Percentiles rank a stretch among this genome's conserved stretches.
Conservation (phyloP, 1,284 basidiomycete species). For the Tremellales sp. region DNA sequence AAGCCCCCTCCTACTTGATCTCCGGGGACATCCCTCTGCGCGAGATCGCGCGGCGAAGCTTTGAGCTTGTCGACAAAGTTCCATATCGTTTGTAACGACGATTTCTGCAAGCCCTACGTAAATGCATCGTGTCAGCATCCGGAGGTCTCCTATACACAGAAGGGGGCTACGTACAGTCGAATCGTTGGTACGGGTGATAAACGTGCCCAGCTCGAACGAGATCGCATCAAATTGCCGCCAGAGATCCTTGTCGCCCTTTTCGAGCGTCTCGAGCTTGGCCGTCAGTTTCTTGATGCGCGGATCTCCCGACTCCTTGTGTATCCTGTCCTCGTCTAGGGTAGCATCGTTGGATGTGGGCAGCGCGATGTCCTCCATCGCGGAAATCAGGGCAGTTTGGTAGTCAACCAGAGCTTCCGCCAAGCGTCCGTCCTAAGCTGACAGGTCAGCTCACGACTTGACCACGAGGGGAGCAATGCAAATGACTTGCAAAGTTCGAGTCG, state of each 20-base stretch:
- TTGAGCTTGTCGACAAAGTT: no score
- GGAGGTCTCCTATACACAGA: no score
- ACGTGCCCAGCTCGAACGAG: constrained; percentile 17
- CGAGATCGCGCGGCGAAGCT: no score
- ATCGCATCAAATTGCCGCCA: constrained; percentile 19
- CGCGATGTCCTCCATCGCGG: constrained; percentile 34
- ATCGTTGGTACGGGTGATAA: neutral
- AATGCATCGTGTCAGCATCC: no score
- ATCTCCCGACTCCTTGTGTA: neutral
- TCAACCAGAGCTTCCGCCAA: constrained; percentile 45
- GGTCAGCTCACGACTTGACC: neutral
- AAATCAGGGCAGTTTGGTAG: constrained; percentile 46
- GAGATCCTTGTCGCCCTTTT: constrained; percentile 21
- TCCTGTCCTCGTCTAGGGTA: neutral
- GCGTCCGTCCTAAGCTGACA: constrained; percentile 28
- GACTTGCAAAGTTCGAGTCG: constrained; percentile 16
- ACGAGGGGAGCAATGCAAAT: neutral
- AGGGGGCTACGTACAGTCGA: neutral
- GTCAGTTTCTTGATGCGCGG: constrained; percentile 4
- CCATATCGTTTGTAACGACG: no score
- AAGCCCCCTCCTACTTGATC: no score
- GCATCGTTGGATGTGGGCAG: constrained; percentile 9
- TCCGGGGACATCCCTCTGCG: no score
- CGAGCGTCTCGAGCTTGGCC: constrained; percentile 16
- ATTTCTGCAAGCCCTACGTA: no score